Conservation (phyloP, 73 alveolate species). For the Stentor roeselii region DNA sequence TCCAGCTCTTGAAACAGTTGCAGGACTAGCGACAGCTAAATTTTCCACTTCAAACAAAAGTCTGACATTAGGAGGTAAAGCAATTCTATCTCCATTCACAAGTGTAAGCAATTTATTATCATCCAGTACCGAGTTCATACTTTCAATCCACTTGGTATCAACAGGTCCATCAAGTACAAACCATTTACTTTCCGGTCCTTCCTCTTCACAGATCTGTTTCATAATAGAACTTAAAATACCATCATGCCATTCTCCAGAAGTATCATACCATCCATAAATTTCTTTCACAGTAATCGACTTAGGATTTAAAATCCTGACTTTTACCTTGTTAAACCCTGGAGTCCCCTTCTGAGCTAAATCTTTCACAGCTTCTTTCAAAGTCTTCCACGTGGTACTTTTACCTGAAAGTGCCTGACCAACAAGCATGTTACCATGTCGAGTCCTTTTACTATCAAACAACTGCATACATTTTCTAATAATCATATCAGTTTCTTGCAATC, state of each 20-base stretch:
- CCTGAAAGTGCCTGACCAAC: conserved; percentile 99
- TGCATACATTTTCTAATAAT: conserved; percentile 68
- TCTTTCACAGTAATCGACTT: conserved; percentile 94
- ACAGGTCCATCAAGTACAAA: conserved; percentile 99
- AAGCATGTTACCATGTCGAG: conserved; percentile 98
- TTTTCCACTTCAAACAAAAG: conserved; percentile 94
- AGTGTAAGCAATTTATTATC: conserved; percentile 82
- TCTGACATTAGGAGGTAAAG: conserved; percentile 88
- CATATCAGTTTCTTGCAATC: conserved; percentile 43
- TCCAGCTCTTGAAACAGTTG: conserved; percentile 99
- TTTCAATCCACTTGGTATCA: conserved; percentile 99
- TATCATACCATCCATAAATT: conserved; percentile 82
- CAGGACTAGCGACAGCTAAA: conserved; percentile 98
- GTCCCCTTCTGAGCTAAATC: conserved; percentile 29
- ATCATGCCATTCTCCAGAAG: conserved; percentile 97
- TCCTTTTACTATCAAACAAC: conserved; percentile 80
- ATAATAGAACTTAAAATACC: conserved; percentile 98
- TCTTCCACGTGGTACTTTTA: conserved; percentile 96
- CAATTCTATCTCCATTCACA: conserved; percentile 97
- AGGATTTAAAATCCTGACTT: conserved; percentile 86
- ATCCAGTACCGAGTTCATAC: conserved; percentile 83
- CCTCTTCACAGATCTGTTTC: conserved; percentile 93
- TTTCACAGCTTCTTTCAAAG: conserved; percentile 84
- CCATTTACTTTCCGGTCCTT: conserved; percentile 92
- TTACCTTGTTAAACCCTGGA: conserved; percentile 55